Evolutionary conservation across 352 stramenopile species (phyloP), one percentile per base, ranked within the genome.

Genomic region (Globisporangium cylindrosporum): DNA sequence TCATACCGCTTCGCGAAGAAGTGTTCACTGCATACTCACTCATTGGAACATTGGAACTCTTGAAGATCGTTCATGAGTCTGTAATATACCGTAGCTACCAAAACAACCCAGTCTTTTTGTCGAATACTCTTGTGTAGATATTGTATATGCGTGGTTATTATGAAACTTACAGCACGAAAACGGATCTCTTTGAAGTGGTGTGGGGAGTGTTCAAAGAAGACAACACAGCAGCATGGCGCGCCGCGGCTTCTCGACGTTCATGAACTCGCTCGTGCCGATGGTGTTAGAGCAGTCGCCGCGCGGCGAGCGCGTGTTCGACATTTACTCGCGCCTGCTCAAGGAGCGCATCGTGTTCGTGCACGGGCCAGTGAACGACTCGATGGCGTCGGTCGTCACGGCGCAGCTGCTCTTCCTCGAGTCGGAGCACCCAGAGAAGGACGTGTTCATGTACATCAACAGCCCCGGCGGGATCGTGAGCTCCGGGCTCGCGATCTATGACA

Each of bases 361-460:
- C 67, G 97, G 97, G 2, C 88, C 96, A 38, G 93, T 99, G 64
- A 88, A 94, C 68, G 88, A 96, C 76, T 82, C 81, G 67, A 90
- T 94, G 84, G 85, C 88, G 60, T 92, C 85, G 61, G 65, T 94
- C 48, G 85, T 94, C 69, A 94, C 88, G 9, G 86, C 88, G 60
- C 88, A 96, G 73, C 73, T 96, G 69, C 80, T 99, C 67, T 99
- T 99, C 78, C 86, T 99, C 70, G 97, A 98, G 75, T 91, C 89
- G 24, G 97, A 99, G 81, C 91, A 99, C 75, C 92, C 88, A 14
- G 93, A 97, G 59, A 99, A 99, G 84, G 96, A 98, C 67, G 97
- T 99, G 72, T 99, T 98, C 80, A 94, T 99, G 74, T 99, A 99
- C 83, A 99, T 99, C 71, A 99, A 99, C 83, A 99, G 91, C 71